A percentile compares a stretch with the other conserved stretches of the same genome.
These are phyloP conservation scores for Termitomyces sp. DNA, from an alignment of 768 basidiomycete species.

Conservation along the genomic window DNA sequence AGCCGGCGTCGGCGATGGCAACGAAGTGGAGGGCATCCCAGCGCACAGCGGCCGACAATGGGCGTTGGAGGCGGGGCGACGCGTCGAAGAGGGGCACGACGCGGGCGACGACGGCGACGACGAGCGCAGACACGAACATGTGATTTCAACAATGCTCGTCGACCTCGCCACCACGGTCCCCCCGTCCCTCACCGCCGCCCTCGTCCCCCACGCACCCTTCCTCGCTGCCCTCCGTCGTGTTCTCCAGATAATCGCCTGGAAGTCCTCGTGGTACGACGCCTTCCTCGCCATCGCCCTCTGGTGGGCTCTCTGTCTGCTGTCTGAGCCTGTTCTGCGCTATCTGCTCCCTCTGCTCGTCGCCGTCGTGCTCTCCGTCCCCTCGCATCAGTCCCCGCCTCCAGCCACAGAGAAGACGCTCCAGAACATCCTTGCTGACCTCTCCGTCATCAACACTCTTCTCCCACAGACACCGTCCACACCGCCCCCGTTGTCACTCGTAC, in stretches of 20 bases:
- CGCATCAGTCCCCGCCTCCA: slow-evolving; percentile 18
- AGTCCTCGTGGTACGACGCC: slow-evolving; percentile 50
- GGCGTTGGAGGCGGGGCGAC: slow-evolving; percentile 24
- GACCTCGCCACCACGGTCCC: slow-evolving; percentile 59
- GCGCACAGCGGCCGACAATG: slow-evolving; percentile 42
- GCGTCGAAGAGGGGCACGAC: slow-evolving; percentile 34
- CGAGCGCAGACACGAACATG: slow-evolving; percentile 16
- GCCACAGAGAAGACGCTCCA: slow-evolving; percentile 56
- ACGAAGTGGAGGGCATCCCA: slow-evolving; percentile 90
- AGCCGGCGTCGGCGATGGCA: slow-evolving; percentile 54
- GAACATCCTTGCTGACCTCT: slow-evolving; percentile 57
- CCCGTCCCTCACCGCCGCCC: slow-evolving; percentile 50
- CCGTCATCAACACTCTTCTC: slow-evolving; percentile 55
- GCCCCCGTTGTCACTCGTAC: slow-evolving; percentile 37
- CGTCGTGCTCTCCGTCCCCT: slow-evolving; percentile 6
- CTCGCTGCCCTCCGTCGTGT: slow-evolving; percentile 38
- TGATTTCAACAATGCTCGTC: slow-evolving; percentile 10
- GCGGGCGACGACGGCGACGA: slow-evolving; percentile 19
- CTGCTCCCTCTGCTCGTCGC: slow-evolving; percentile 10
- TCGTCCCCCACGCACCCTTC: slow-evolving; percentile 57
- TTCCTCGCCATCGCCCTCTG: slow-evolving; percentile 65
- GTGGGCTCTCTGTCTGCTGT: slow-evolving; percentile 74
- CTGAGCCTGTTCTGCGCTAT: slow-evolving; percentile 42
- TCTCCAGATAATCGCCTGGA: slow-evolving; percentile 55
- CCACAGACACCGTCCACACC: slow-evolving; percentile 34